Evolutionary conservation across 768 basidiomycete genomes (phyloP).

Genomic region (Serendipita sp.): DNA sequence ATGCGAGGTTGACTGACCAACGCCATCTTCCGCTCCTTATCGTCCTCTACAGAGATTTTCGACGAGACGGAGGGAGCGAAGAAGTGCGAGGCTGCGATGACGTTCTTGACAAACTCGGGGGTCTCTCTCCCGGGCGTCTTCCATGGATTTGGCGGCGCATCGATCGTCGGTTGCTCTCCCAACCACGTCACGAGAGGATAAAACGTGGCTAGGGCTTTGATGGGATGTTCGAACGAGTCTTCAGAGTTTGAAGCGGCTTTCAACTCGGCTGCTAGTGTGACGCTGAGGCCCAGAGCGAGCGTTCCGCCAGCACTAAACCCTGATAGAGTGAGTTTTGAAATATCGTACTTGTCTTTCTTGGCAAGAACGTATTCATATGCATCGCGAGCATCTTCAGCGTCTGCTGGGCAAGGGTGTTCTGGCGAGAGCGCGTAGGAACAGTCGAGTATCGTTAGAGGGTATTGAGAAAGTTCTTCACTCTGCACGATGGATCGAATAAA

Average conservation of each 20-base stretch:
- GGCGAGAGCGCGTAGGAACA: background rate
- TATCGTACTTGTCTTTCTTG: background rate
- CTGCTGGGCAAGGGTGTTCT: background rate
- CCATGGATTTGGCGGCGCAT: background rate
- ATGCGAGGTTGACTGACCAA: background rate
- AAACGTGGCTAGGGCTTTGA: background rate
- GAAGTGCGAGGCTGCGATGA: background rate
- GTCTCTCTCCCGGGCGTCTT: background rate
- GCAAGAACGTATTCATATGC: background rate
- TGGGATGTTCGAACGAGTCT: background rate
- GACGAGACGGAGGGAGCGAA: background rate
- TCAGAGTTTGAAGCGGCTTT: background rate
- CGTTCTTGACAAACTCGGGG: background rate
- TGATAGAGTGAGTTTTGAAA: background rate
- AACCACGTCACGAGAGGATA: background rate
- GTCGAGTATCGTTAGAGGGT: background rate
- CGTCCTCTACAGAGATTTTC: background rate
- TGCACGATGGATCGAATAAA: background rate
- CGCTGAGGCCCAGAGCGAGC: background rate
- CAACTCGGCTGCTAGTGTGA: background rate
- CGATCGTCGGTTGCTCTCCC: background rate
- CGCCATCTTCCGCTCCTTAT: background rate
- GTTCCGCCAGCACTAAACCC: constrained; percentile 1
- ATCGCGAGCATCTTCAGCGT: background rate
- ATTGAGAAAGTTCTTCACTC: background rate